Conservation (phyloP, 192 early-diverging fungal genomes). For the Glomus cerebriforme region DNA sequence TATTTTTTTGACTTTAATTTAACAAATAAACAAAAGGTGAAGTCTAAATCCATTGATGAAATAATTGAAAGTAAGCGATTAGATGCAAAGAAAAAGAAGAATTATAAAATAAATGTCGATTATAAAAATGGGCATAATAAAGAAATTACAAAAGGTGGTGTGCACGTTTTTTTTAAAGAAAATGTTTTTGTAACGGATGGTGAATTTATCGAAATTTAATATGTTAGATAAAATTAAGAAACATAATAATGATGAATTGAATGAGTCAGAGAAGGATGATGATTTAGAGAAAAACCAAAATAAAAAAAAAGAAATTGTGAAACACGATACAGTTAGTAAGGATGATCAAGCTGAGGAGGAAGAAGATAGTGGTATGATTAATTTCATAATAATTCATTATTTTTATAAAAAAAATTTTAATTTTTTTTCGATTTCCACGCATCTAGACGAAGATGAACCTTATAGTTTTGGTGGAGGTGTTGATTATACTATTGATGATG, state of each 20-base stretch:
- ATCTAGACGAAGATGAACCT: slow-evolving; percentile 28
- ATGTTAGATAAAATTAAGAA: background rate
- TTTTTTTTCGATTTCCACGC: slow-evolving; percentile 9
- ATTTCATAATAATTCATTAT: background rate
- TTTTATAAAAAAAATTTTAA: background rate
- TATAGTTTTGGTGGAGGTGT: slow-evolving; percentile 46
- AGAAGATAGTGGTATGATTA: slow-evolving; percentile 40
- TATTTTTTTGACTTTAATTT: background rate
- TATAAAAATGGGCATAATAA: background rate
- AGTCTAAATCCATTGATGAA: slow-evolving; percentile 18
- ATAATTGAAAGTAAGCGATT: background rate
- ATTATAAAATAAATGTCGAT: background rate
- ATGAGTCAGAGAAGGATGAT: slow-evolving; percentile 40
- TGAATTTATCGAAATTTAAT: too few species aligned
- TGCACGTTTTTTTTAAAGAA: too few species aligned
- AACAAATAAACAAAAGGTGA: slow-evolving; percentile 1
- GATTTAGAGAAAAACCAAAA: slow-evolving; percentile 38
- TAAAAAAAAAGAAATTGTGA: slow-evolving; percentile 40
- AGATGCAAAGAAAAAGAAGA: background rate
- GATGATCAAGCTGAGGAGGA: slow-evolving; percentile 38
- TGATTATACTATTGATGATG: slow-evolving; percentile 37
- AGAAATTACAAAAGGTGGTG: background rate
- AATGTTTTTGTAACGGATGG: too few species aligned
- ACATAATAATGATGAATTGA: slow-evolving; percentile 14
- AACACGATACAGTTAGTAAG: slow-evolving; percentile 40